Conservation (phyloP, 1,284 basidiomycete species). For the Exobasidium cylindrosporum region DNA sequence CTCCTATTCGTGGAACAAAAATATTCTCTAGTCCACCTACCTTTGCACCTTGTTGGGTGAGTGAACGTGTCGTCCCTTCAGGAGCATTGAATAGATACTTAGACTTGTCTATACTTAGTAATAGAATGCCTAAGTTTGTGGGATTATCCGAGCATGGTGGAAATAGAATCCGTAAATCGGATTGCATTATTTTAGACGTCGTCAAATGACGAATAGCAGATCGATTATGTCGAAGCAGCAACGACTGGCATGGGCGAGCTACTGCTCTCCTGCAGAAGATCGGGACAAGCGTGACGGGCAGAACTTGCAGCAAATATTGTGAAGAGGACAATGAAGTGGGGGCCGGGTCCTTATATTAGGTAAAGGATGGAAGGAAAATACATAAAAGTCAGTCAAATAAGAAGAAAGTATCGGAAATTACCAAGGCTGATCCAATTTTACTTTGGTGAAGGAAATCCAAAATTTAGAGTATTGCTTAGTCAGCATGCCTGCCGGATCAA, state of each 20-base stretch:
- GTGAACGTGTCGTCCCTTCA: conserved; percentile 73
- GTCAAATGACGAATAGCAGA: background rate
- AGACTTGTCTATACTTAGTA: conserved; percentile 70
- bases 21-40: conserved; percentile 65
- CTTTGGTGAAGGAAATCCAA: too few relatives aligned
- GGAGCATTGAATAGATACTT: conserved; percentile 83
- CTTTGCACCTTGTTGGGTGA: conserved; percentile 67
- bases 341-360: too few relatives aligned
- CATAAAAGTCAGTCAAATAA: too few relatives aligned
- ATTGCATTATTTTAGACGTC: conserved; percentile 9
- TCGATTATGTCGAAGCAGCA: background rate
- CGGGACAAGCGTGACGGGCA: background rate
- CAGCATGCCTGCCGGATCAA: too few relatives aligned
- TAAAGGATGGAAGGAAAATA: too few relatives aligned
- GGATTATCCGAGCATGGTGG: conserved; percentile 58
- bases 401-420: too few relatives aligned
- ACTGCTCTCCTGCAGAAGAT: background rate
- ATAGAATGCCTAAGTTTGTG: conserved; percentile 72
- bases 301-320: too few relatives aligned
- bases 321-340: too few relatives aligned
- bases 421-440: too few relatives aligned
- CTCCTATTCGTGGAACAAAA: conserved; percentile 69
- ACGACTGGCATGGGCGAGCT: background rate
- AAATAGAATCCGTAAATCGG: conserved; percentile 37
- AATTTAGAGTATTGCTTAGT: too few relatives aligned